Evolutionary conservation across 768 basidiomycete genomes (phyloP).

Genomic region (Ramaria sp.): DNA sequence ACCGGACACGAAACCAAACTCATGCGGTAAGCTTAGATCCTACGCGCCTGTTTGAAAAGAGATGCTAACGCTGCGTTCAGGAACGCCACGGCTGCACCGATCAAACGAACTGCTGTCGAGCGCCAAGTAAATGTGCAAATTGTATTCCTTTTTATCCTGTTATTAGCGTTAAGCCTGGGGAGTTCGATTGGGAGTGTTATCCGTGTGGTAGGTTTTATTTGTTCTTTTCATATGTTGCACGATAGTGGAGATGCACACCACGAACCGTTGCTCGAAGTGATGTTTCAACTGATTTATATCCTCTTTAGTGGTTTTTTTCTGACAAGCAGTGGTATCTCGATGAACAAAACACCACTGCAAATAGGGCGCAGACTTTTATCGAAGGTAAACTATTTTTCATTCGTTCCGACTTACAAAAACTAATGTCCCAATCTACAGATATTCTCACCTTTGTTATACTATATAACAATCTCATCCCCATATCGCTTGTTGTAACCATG

Average conservation of each 20-base stretch:
- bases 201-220: constrained; percentile 42
- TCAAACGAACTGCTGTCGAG: constrained; percentile 95
- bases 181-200: constrained; percentile 91
- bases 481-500: constrained; percentile 98
- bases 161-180: constrained; percentile 80
- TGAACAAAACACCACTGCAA: constrained; percentile 49
- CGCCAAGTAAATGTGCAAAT: constrained; percentile 94
- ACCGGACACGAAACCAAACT: constrained; percentile 98
- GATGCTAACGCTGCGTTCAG: constrained; percentile 28
- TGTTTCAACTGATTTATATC: not conserved
- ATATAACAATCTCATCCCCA: constrained; percentile 98
- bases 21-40: constrained; percentile 71
- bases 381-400: constrained; percentile 45
- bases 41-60: not conserved
- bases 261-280: not conserved
- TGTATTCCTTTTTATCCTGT: constrained; percentile 82
- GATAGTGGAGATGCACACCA: too few species aligned
- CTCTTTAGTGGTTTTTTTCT: constrained; percentile 71
- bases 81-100: constrained; percentile 57
- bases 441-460: constrained; percentile 97
- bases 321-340: constrained; percentile 85
- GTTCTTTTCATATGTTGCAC: not conserved
- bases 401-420: too few species aligned
- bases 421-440: constrained; percentile 35
- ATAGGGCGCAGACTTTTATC: constrained; percentile 63